These are phyloP conservation scores for Moringa oleifera DNA, from an alignment of 345 rosid species.

Conservation along the genomic window DNA sequence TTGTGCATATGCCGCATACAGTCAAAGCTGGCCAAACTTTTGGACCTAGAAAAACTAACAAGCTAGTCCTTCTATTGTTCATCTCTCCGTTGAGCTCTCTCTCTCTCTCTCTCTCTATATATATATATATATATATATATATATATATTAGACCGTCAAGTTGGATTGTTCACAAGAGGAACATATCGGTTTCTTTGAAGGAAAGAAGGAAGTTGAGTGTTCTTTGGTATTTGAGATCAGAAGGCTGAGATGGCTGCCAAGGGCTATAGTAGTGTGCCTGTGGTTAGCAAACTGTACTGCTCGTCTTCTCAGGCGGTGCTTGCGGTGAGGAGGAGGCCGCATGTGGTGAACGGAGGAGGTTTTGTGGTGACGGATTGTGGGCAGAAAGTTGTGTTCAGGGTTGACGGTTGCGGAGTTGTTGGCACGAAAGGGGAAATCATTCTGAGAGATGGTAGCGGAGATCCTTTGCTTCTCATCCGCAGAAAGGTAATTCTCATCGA, in stretches of 20 bases:
- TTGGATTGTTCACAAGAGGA: no score
- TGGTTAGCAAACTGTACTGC: slow-evolving; percentile 69
- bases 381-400: slow-evolving; percentile 60
- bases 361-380: slow-evolving; percentile 66
- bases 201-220: no score
- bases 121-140: no score
- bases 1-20: no score
- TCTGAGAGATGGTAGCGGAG: slow-evolving; percentile 48
- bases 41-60: no score
- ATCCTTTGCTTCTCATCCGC: slow-evolving; percentile 60
- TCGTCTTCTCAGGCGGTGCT: slow-evolving; percentile 48
- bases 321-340: slow-evolving; percentile 72
- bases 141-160: no score
- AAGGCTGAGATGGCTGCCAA: slow-evolving; percentile 5
- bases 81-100: no score
- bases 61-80: no score
- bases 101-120: no score
- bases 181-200: no score
- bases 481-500: slow-evolving; percentile 44
- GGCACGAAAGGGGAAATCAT: slow-evolving; percentile 58
- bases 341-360: slow-evolving; percentile 74
- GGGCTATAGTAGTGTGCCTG: slow-evolving; percentile 14
- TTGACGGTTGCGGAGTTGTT: slow-evolving; percentile 77
- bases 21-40: no score
- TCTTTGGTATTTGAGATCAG: no score